Evolutionary conservation across 345 rosid species (phyloP).

Genomic region (Gossypium ekmanianum): DNA sequence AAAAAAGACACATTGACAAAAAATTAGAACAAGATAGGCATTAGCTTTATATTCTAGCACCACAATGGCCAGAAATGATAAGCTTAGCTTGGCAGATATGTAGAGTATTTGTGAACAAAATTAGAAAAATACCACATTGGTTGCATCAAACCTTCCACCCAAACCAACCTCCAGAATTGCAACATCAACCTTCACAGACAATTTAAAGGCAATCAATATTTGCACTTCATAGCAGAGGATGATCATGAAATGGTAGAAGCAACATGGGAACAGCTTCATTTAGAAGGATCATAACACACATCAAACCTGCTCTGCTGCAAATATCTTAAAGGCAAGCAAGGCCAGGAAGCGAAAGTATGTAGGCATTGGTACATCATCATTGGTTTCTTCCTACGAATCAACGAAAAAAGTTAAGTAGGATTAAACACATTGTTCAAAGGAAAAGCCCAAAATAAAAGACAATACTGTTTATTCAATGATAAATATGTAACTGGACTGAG

Average conservation of each 20-base stretch:
- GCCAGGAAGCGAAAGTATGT: constrained; percentile 83
- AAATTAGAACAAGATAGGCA: constrained; percentile 10
- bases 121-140: constrained; percentile 67
- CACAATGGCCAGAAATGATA: background rate
- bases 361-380: constrained; percentile 86
- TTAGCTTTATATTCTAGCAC: background rate
- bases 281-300: constrained; percentile 1
- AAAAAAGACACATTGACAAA: background rate
- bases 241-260: constrained; percentile 1
- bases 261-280: background rate
- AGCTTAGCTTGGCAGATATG: background rate
- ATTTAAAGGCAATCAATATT: constrained; percentile 14
- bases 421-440: background rate
- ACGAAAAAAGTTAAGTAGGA: constrained; percentile 4
- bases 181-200: constrained; percentile 69
- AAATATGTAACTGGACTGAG: background rate
- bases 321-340: constrained; percentile 88
- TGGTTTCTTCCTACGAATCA: constrained; percentile 56
- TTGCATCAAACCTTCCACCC: constrained; percentile 88
- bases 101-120: background rate
- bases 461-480: background rate
- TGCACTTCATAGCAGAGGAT: background rate
- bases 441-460: background rate
- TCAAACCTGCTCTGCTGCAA: constrained; percentile 78
- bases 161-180: constrained; percentile 91